A percentile compares a stretch with the other conserved stretches of the same genome.
Conservation (phyloP, 2,329 filamentous ascomycete species). For the Exophiala bonariae region DNA sequence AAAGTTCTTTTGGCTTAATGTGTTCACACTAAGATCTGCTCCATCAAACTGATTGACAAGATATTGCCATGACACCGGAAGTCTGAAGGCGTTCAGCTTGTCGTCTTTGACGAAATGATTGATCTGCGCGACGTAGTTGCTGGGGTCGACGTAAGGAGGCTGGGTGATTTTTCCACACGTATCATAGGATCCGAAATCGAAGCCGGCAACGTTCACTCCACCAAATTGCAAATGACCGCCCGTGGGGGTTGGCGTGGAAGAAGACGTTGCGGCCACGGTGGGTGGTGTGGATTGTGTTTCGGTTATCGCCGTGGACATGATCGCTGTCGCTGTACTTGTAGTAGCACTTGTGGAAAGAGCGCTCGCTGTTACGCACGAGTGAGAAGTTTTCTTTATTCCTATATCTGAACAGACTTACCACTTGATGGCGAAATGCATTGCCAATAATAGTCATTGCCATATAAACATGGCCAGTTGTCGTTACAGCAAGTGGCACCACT, state of each 20-base stretch:
- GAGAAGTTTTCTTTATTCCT: no score
- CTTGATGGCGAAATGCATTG: constrained; percentile 7
- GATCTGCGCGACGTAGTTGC: constrained; percentile 53
- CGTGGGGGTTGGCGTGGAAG: neutral
- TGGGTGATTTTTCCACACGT: constrained; percentile 7
- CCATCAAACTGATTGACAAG: constrained; percentile 56
- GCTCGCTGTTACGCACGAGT: constrained; percentile 3
- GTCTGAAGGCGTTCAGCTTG: constrained; percentile 57
- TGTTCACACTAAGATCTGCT: constrained; percentile 44
- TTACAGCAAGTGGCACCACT: constrained; percentile 19
- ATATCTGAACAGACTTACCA: constrained; percentile 3
- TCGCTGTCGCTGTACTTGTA: neutral
- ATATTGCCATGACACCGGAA: constrained; percentile 62
- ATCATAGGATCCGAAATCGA: constrained; percentile 48
- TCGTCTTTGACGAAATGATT: constrained; percentile 57
- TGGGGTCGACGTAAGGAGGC: constrained; percentile 6
- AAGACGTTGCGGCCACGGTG: neutral
- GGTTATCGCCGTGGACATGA: neutral
- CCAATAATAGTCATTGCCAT: constrained; percentile 14
- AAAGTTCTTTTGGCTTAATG: constrained; percentile 40
- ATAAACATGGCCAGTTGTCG: constrained; percentile 11
- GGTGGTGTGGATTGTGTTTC: neutral
- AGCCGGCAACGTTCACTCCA: constrained; percentile 49
- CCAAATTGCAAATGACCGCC: constrained; percentile 6
- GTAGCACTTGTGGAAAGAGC: constrained; percentile 2